phyloP scores from a whole-genome alignment of 768 basidiomycete species.

The Rhodocollybia butyracea region DNA sequence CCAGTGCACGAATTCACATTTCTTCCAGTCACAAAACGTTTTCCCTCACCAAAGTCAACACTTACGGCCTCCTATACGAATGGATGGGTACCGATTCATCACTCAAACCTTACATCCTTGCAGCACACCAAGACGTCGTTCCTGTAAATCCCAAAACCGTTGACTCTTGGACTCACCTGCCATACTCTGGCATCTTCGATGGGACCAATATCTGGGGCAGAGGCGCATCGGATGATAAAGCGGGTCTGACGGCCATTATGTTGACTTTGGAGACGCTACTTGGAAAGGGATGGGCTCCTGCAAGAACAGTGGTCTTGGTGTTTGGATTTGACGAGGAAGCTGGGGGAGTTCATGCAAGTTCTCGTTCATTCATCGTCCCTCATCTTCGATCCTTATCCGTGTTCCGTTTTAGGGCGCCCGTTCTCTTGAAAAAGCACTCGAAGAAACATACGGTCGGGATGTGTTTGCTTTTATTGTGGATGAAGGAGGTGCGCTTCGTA shows the following conservation, averaged over 20 bases:
- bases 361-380: neutral
- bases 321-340: conserved; percentile 56
- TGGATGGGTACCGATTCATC: conserved; percentile 63
- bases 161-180: conserved; percentile 43
- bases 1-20: neutral
- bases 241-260: conserved; percentile 38
- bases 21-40: conserved; percentile 51
- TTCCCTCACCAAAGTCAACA: conserved; percentile 67
- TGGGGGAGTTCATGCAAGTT: conserved; percentile 26
- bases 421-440: conserved; percentile 32
- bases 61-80: conserved; percentile 67
- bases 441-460: conserved; percentile 49
- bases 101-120: conserved; percentile 67
- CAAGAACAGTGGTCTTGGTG: conserved; percentile 17
- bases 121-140: conserved; percentile 58
- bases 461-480: conserved; percentile 61
- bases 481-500: conserved; percentile 47
- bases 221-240: conserved; percentile 55
- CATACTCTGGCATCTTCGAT: conserved; percentile 47
- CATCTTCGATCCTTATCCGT: too few relatives aligned
- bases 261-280: conserved; percentile 12
- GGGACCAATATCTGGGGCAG: conserved; percentile 61
- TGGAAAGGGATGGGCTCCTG: conserved; percentile 15
- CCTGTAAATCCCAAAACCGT: conserved; percentile 45
- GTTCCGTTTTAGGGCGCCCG: conserved; percentile 50